These are phyloP conservation scores for Alloteropsis semialata DNA, from an alignment of 176 grass and related monocot species.

Conservation along the genomic window DNA sequence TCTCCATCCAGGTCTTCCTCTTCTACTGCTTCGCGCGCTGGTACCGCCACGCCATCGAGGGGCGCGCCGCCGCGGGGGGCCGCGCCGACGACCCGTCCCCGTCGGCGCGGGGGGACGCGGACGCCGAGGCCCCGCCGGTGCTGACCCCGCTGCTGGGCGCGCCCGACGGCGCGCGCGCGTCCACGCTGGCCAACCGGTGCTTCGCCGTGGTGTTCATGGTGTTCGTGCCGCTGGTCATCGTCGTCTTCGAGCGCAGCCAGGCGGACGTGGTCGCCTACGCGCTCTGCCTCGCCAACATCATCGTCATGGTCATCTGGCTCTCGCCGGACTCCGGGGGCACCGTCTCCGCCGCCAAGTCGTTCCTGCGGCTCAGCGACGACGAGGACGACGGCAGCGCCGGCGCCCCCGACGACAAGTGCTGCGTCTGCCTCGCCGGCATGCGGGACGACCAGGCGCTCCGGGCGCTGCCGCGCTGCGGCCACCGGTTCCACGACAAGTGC, in stretches of 20 bases:
- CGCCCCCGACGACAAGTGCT: constrained; percentile 36
- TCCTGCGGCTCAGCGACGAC: constrained; percentile 51
- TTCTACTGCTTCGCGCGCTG: constrained; percentile 62
- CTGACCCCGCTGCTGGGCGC: constrained; percentile 36
- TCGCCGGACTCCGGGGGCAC: constrained; percentile 25
- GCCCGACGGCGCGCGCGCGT: background rate
- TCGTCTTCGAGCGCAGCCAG: constrained; percentile 64
- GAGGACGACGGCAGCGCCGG: constrained; percentile 28
- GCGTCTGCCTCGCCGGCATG: constrained; percentile 61
- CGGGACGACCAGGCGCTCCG: constrained; percentile 53
- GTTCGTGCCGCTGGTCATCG: constrained; percentile 54
- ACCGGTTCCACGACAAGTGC: constrained; percentile 69
- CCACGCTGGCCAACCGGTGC: constrained; percentile 37
- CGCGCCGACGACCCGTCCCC: background rate
- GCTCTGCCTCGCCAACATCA: constrained; percentile 54
- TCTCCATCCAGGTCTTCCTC: constrained; percentile 60
- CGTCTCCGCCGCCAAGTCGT: constrained; percentile 35
- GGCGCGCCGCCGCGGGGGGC: background rate
- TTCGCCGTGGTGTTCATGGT: constrained; percentile 53
- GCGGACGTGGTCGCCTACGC: constrained; percentile 49
- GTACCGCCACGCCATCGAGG: constrained; percentile 28
- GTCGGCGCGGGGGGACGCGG: background rate
- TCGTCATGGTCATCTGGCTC: constrained; percentile 67
- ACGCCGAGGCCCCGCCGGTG: constrained; percentile 23
- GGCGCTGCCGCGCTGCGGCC: constrained; percentile 49